Evolutionary conservation across 2,329 filamentous ascomycete genomes (phyloP).

Genomic region (Periconia sp.): DNA sequence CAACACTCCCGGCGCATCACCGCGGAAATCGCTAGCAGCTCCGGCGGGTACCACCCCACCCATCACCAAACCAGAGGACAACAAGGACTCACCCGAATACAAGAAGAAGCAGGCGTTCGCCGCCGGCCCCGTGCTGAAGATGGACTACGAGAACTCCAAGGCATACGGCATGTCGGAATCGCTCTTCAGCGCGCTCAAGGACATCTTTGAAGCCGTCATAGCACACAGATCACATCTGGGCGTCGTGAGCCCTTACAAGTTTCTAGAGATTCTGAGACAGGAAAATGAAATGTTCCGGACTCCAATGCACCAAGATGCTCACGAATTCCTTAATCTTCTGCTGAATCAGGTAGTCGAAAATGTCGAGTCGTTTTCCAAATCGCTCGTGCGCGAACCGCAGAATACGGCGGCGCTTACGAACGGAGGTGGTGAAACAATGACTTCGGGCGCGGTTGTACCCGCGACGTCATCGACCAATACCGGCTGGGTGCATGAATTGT

Average conservation of each 20-base stretch:
- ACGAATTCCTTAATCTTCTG: conserved; percentile 92
- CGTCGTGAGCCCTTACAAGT: conserved; percentile 87
- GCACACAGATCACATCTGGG: conserved; percentile 80
- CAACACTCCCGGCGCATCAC: conserved; percentile 33
- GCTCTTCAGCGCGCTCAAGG: conserved; percentile 90
- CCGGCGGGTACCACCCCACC: conserved; percentile 57
- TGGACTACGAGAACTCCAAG: conserved; percentile 76
- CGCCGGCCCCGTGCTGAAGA: conserved; percentile 81
- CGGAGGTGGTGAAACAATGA: conserved; percentile 17
- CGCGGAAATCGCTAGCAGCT: conserved; percentile 41
- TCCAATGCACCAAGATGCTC: conserved; percentile 96
- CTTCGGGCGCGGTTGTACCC: conserved; percentile 20
- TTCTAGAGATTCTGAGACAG: conserved; percentile 88
- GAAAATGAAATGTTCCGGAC: conserved; percentile 98
- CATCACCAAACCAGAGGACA: conserved; percentile 78
- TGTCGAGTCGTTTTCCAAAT: conserved; percentile 82
- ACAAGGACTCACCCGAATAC: conserved; percentile 91
- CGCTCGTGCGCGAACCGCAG: conserved; percentile 49
- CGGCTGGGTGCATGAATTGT: conserved; percentile 94
- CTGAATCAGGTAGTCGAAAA: conserved; percentile 96
- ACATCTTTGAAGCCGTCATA: conserved; percentile 91
- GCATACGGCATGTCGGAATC: conserved; percentile 93
- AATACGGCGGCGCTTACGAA: conserved; percentile 23
- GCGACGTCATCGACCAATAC: conserved; percentile 36
- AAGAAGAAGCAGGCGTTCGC: conserved; percentile 96